These are phyloP conservation scores for Gossypium australe DNA, from an alignment of 345 rosid genomes.

Conservation along the genomic window DNA sequence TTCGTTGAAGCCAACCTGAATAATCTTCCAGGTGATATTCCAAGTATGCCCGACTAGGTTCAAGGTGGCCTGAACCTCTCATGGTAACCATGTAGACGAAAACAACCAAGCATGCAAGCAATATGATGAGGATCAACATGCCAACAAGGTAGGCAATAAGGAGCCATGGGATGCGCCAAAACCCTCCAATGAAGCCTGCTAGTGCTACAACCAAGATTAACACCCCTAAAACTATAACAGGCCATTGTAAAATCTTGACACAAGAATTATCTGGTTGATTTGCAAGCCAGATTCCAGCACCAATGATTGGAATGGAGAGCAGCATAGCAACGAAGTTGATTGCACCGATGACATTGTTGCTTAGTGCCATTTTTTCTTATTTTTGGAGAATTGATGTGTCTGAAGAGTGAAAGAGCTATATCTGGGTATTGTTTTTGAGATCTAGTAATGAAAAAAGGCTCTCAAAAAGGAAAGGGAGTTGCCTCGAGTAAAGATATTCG, in stretches of 20 bases:
- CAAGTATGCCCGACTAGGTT: slow-evolving; percentile 69
- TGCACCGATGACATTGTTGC: slow-evolving; percentile 85
- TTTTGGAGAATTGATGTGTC: background rate
- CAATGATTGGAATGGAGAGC: slow-evolving; percentile 80
- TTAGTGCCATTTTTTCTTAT: slow-evolving; percentile 52
- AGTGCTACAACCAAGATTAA: slow-evolving; percentile 59
- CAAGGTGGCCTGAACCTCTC: slow-evolving; percentile 73
- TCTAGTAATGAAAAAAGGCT: background rate
- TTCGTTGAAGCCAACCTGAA: slow-evolving; percentile 64
- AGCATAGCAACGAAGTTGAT: slow-evolving; percentile 84
- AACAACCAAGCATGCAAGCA: slow-evolving; percentile 56
- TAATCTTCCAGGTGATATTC: slow-evolving; percentile 76
- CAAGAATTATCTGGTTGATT: slow-evolving; percentile 72
- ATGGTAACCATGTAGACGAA: slow-evolving; percentile 78
- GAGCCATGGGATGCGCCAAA: slow-evolving; percentile 82
- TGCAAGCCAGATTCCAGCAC: slow-evolving; percentile 87
- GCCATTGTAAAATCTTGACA: slow-evolving; percentile 85
- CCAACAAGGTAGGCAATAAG: slow-evolving; percentile 63
- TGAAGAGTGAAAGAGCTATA: background rate
- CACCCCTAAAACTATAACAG: slow-evolving; percentile 72
- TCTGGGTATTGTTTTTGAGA: background rate
- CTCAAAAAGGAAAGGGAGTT: background rate
- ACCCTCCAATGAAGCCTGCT: slow-evolving; percentile 77
- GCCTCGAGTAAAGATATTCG: slow-evolving; percentile 4
- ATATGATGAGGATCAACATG: slow-evolving; percentile 67